Conservation (phyloP, 768 basidiomycete species). For the Gelatoporia subvermispora region DNA sequence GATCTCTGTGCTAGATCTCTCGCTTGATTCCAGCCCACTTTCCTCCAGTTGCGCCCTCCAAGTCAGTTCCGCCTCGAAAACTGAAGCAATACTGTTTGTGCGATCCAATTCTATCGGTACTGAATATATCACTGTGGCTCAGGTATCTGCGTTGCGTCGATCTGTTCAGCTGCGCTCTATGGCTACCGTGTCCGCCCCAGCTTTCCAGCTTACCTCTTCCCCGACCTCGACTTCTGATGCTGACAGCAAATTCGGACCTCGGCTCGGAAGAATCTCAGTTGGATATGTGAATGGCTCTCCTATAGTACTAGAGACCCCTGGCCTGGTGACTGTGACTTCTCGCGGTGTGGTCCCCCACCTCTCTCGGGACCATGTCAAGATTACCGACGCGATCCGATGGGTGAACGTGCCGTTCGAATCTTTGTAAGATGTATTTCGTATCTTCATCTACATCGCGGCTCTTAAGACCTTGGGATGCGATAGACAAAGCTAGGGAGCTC, state of each 20-base stretch:
- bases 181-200: no score
- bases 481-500: neutral
- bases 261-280: neutral
- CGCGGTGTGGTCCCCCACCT: constrained; percentile 75
- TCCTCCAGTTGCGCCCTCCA: no score
- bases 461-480: neutral
- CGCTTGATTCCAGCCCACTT: no score
- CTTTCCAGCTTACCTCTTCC: no score
- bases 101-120: no score
- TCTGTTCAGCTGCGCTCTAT: no score
- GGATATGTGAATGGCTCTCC: neutral
- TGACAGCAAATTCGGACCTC: neutral
- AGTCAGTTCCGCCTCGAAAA: no score
- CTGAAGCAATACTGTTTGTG: no score
- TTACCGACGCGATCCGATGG: constrained; percentile 51
- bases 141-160: no score
- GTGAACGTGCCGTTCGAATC: constrained; percentile 73
- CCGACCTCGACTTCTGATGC: no score
- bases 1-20: no score
- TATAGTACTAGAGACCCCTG: constrained; percentile 43
- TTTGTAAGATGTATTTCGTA: constrained; percentile 54
- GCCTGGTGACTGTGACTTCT: constrained; percentile 56
- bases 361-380: constrained; percentile 52
- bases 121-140: no score
- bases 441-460: neutral